A percentile compares a stretch with the other conserved stretches of the same genome.
phyloP scores from a whole-genome alignment of 495 filamentous ascomycete species.

The Penicillium angulare region DNA sequence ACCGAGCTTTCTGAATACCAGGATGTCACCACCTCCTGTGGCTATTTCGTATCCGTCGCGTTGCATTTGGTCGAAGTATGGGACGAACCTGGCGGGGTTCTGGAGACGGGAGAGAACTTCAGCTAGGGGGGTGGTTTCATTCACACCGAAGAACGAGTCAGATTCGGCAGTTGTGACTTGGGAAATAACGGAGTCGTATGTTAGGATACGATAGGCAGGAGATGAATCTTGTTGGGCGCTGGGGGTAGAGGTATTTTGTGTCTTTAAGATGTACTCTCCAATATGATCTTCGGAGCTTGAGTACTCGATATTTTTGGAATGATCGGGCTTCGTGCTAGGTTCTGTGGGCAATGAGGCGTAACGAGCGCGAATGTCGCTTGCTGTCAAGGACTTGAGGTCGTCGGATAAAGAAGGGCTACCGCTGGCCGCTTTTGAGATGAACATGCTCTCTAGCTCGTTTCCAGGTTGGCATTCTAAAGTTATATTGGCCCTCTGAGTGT shows the following conservation, averaged over 20 bases:
- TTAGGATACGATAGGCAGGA: constrained; percentile 66
- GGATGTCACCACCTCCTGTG: constrained; percentile 64
- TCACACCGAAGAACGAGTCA: constrained; percentile 50
- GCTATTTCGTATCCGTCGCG: constrained; percentile 72
- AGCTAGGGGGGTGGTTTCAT: constrained; percentile 49
- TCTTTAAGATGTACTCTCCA: constrained; percentile 8
- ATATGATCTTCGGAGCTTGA: constrained; percentile 17
- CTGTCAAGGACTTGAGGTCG: constrained; percentile 42
- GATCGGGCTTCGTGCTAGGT: constrained; percentile 22
- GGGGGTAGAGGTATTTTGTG: not conserved
- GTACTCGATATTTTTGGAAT: constrained; percentile 33
- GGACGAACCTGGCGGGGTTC: constrained; percentile 69
- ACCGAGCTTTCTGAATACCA: constrained; percentile 66
- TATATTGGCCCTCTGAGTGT: not conserved
- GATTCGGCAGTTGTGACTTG: constrained; percentile 61
- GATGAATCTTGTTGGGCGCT: not conserved
- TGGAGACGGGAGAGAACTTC: constrained; percentile 67
- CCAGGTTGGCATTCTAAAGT: constrained; percentile 6
- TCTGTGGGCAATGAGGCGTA: constrained; percentile 31
- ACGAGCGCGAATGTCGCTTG: constrained; percentile 50
- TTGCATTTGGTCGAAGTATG: constrained; percentile 63
- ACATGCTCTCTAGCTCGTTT: constrained; percentile 12
- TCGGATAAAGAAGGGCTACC: constrained; percentile 21
- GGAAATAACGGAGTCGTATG: constrained; percentile 65
- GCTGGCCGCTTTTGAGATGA: constrained; percentile 6